These are phyloP conservation scores for Aspergillus pseudoviridinutans DNA, from an alignment of 2,329 filamentous ascomycete genomes.

Conservation along the genomic window DNA sequence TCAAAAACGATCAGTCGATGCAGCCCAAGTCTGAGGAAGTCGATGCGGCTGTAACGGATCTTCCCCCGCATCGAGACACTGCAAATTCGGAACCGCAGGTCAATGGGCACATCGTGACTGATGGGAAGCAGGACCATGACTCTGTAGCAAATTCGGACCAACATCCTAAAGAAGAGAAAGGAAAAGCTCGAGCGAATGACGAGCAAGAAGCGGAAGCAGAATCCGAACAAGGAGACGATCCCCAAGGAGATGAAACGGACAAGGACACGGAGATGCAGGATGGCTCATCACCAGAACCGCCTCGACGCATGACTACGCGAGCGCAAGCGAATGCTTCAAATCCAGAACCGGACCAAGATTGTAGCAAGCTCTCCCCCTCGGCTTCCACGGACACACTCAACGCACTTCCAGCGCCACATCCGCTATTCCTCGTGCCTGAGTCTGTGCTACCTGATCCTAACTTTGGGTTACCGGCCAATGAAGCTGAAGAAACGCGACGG, in stretches of 20 bases:
- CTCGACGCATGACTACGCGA: slow-evolving; percentile 45
- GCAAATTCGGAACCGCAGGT: slow-evolving; percentile 10
- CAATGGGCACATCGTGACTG: slow-evolving; percentile 10
- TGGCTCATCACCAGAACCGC: slow-evolving; percentile 37
- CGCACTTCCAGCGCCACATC: slow-evolving; percentile 46
- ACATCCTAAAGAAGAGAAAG: slow-evolving; percentile 11
- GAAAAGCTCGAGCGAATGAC: slow-evolving; percentile 7
- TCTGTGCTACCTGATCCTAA: slow-evolving; percentile 50
- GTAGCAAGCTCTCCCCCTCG: slow-evolving; percentile 17
- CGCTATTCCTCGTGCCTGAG: slow-evolving; percentile 54
- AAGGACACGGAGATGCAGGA: slow-evolving; percentile 32
- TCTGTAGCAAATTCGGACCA: slow-evolving; percentile 5
- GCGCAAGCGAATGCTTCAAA: slow-evolving; percentile 38
- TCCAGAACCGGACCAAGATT: slow-evolving; percentile 25
- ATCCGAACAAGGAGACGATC: slow-evolving; percentile 5
- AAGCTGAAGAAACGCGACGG: slow-evolving; percentile 61
- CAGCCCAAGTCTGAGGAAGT: slow-evolving; percentile 35
- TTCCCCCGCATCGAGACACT: slow-evolving; percentile 29
- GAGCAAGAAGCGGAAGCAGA: slow-evolving; percentile 5
- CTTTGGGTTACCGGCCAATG: slow-evolving; percentile 53
- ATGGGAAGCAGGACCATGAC: slow-evolving; percentile 3
- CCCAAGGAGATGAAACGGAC: slow-evolving; percentile 20
- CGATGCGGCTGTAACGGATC: slow-evolving; percentile 30
- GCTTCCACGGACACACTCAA: slow-evolving; percentile 28
- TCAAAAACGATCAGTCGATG: slow-evolving; percentile 14